These are phyloP conservation scores for Syncephalastrum racemosum DNA, from an alignment of 371 early-diverging fungal species.

Conservation along the genomic window DNA sequence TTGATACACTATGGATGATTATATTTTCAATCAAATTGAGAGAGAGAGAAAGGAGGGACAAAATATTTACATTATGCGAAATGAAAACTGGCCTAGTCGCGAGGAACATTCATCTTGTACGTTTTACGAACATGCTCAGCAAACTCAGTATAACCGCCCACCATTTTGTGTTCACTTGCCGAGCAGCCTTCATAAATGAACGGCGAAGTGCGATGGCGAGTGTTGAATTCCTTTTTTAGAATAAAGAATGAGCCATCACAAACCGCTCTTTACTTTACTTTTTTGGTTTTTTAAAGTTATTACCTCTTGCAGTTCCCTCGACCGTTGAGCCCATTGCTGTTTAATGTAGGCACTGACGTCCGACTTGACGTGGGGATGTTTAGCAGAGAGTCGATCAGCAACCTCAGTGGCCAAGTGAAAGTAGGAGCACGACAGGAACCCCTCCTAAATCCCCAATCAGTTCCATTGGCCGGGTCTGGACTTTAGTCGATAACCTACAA, in stretches of 20 bases:
- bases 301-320: constrained; percentile 46
- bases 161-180: constrained; percentile 27
- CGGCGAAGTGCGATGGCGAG: constrained; percentile 48
- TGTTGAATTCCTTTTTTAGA: constrained; percentile 31
- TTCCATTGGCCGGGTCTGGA: not conserved
- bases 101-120: constrained; percentile 29
- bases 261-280: constrained; percentile 1
- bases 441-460: constrained; percentile 38
- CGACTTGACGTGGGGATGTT: constrained; percentile 39
- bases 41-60: too few species aligned
- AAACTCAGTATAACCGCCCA: constrained; percentile 56
- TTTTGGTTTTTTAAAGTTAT: constrained; percentile 1
- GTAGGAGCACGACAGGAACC: constrained; percentile 46
- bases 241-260: not conserved
- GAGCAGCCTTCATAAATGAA: constrained; percentile 57
- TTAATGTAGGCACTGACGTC: constrained; percentile 46
- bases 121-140: constrained; percentile 31
- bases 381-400: constrained; percentile 34
- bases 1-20: too few species aligned
- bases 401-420: constrained; percentile 44
- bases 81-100: constrained; percentile 11
- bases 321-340: constrained; percentile 44
- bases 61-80: too few species aligned
- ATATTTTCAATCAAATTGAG: too few species aligned
- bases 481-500: constrained; percentile 26